Evolutionary conservation across 2,329 filamentous ascomycete genomes (phyloP), one percentile per base, ranked within the genome.

Genomic region (Calonectria pseudoturangicola): DNA sequence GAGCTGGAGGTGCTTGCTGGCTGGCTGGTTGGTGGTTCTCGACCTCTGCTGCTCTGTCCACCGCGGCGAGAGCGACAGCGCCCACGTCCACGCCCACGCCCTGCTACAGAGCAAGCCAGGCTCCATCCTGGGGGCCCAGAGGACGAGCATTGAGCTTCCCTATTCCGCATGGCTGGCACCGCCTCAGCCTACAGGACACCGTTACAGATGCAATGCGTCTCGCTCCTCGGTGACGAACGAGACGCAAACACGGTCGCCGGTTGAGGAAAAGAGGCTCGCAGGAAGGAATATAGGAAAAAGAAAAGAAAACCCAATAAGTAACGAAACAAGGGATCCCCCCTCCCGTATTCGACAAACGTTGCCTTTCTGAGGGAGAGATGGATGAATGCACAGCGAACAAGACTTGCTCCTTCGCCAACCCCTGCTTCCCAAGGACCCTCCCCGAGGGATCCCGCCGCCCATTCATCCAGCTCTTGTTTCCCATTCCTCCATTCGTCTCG

Each of bases 391-490:
- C 51, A 56, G 21, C 51, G 30, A 56, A n/a, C 51, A 13, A 56
- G 51, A 30, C 51, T 56, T 39, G 51, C 51, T 33, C 30, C 7
- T 30, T 39, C 16, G n/a, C n/a, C 51, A 36, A 56, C 51, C 51
- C 50, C 50, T 56, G 50, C 50, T 56, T 56, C 50, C 50, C 30
- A 56, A 56, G 18, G 51, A 56, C 51, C 51, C 51, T 56, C 51
- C n/a, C 51, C 18, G 30, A 56, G 51, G 51, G 33, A 36, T 33
- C 51, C 51, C 50, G 30, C 30, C 30, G 21, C 30, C 50, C 50
- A 56, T 56, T 36, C 50, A 56, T 56, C 50, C 50, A 54, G 18
- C 51, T 56, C 30, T 36, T 56, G 51, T 56, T 56, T 56, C 51
- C 21, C 33, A 56, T 56, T 56, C 51, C 51, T 56, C 51, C 33